Evolutionary conservation across 352 stramenopile genomes (phyloP), one percentile per base, ranked within the genome.

Genomic region (Pythium aristosporum): DNA sequence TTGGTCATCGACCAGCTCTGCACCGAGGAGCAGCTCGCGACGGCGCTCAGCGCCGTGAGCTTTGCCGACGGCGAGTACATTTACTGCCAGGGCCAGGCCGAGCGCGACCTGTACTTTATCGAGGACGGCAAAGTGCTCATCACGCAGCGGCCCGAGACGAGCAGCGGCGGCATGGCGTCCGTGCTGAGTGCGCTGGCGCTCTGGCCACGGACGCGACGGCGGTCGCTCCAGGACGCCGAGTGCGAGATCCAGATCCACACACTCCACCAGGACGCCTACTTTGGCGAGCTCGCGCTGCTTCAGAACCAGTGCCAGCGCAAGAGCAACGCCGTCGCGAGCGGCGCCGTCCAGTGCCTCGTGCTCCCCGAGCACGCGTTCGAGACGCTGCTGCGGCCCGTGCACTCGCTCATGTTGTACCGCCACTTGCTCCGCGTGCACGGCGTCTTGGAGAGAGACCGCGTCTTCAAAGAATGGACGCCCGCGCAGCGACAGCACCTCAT

Each of bases 51-150:
- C 32, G 30, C 75, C 25, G 56, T 62, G 10, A 69, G 63, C 10
- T 90, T 74, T 54, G 44, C n/a, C 1, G 78, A 88, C 47, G 78
- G 76, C 23, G 82, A 90, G 34, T 85, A 86, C 69, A 82, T 94
- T 63, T 87, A 81, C 52, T 72, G 43, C 15, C 79, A 94, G 61
- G 85, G 81, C 15, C 72, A 90, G 11, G 11, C 54, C 2, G 81
- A 86, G 21, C 69, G 71, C n/a, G 80, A 85, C 20, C 32, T 92
- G 7, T 81, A 76, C 63, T 88, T 94, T 59, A 83, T 94, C 44
- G 81, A 92, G 41, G 74, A 86, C 59, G 85, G 85, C 10, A 79
- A 79, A 34, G 80, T 94, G 37, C 67, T 85, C 41, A 82, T 92
- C 61, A 89, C 82, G 18, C 82, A 89, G 52, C 77, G 77, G 11